These are phyloP conservation scores for Artemisia annua DNA, from an alignment of 129 eudicot genomes.

Conservation along the genomic window DNA sequence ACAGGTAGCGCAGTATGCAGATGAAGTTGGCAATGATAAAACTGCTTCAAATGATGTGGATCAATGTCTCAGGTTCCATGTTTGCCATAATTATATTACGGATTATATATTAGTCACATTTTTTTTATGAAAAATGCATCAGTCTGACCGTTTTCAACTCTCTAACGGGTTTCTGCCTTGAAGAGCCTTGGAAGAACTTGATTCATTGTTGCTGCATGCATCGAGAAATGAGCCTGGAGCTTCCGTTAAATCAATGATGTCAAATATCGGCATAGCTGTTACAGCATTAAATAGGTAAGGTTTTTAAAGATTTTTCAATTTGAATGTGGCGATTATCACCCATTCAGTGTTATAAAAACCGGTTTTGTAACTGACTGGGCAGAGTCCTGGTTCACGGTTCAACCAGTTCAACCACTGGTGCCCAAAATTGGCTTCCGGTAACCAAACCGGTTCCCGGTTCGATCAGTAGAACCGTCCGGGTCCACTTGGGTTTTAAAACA, in stretches of 20 bases:
- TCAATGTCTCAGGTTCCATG: slow-evolving; percentile 76
- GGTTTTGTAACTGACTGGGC: background rate
- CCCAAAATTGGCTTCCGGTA: no score
- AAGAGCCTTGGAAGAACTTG: slow-evolving; percentile 91
- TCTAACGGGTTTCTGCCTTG: slow-evolving; percentile 21
- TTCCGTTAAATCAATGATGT: slow-evolving; percentile 65
- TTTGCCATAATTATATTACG: background rate
- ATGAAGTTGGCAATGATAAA: slow-evolving; percentile 69
- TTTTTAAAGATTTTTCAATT: background rate
- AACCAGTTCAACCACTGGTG: background rate
- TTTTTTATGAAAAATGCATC: background rate
- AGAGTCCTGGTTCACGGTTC: background rate
- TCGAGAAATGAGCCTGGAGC: slow-evolving; percentile 67
- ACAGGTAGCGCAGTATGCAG: slow-evolving; percentile 94
- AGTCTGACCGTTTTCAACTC: background rate
- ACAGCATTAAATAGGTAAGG: slow-evolving; percentile 73
- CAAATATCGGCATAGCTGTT: slow-evolving; percentile 56
- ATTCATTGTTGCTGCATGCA: slow-evolving; percentile 76
- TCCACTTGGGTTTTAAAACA: background rate
- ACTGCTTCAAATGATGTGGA: slow-evolving; percentile 73
- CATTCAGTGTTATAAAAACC: background rate
- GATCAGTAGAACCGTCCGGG: no score
- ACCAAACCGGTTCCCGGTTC: no score
- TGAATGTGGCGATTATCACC: background rate
- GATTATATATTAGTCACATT: background rate